Percentiles rank a stretch among this genome's conserved stretches.
phyloP scores from a whole-genome alignment of 148 eudicot genomes.

The Cornus suecica region DNA sequence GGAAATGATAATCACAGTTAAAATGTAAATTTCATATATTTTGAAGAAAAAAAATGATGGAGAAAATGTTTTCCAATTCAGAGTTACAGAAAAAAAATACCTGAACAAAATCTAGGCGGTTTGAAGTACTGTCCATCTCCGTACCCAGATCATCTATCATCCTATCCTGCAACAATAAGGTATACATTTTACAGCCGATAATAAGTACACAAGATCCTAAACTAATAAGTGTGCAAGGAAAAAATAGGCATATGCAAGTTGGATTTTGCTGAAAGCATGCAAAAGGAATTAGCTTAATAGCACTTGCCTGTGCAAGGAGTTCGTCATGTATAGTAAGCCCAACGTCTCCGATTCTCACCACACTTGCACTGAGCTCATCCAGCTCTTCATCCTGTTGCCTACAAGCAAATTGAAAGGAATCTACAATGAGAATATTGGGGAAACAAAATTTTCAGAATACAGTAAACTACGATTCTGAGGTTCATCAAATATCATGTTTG shows the following conservation, averaged over 20 bases:
- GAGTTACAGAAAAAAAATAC: slow-evolving; percentile 25
- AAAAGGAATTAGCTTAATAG: neutral
- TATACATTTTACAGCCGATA: neutral
- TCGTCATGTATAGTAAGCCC: slow-evolving; percentile 94
- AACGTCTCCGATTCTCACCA: slow-evolving; percentile 82
- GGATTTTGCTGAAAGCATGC: slow-evolving; percentile 1
- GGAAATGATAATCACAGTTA: neutral
- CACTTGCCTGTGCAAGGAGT: slow-evolving; percentile 79
- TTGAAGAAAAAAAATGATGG: neutral
- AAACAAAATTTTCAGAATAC: neutral
- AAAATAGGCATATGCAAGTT: neutral
- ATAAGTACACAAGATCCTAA: neutral
- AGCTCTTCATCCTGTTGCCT: slow-evolving; percentile 97
- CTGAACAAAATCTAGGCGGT: slow-evolving; percentile 97
- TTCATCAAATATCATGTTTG: neutral
- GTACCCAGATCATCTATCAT: slow-evolving; percentile 78
- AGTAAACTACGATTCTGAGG: neutral
- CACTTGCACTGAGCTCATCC: slow-evolving; percentile 88
- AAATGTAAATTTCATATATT: neutral
- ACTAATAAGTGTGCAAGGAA: neutral
- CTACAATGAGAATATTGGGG: neutral
- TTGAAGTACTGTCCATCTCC: slow-evolving; percentile 93
- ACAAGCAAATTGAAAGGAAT: slow-evolving; percentile 14
- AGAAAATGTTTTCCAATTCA: neutral
- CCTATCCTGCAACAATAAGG: slow-evolving; percentile 62